A percentile compares a stretch with the other conserved stretches of the same genome.
These are phyloP conservation scores for Verticillium tricorpus DNA, from an alignment of 2,329 filamentous ascomycete genomes.

Conservation along the genomic window DNA sequence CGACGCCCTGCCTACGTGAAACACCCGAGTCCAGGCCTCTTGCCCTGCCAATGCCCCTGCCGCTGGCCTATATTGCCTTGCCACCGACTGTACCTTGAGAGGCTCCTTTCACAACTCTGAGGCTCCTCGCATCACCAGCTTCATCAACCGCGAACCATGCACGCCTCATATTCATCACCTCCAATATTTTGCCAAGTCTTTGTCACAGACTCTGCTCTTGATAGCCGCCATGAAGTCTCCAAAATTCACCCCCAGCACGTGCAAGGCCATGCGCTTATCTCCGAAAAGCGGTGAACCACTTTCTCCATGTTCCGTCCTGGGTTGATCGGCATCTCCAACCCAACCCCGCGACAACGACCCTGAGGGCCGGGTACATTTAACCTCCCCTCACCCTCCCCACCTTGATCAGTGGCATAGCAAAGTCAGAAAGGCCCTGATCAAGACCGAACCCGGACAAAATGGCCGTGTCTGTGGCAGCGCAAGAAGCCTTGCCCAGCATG, in stretches of 20 bases:
- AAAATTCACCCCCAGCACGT: not conserved
- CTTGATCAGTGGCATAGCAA: not conserved
- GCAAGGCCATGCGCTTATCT: not conserved
- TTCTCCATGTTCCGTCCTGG: not conserved
- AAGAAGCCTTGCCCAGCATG: not conserved
- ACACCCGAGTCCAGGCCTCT: not conserved
- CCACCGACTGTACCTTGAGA: no score
- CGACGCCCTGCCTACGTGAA: not conserved
- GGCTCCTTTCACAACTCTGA: no score
- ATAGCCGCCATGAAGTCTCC: not conserved
- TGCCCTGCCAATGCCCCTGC: no score
- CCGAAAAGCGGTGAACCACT: not conserved
- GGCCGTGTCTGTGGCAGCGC: not conserved
- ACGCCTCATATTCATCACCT: not conserved
- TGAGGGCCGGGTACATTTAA: not conserved
- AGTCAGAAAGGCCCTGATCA: not conserved
- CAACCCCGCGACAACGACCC: not conserved
- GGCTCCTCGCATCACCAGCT: no score
- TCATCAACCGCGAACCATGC: no score
- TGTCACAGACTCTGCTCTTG: not conserved
- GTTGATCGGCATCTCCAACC: not conserved
- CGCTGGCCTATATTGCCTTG: no score
- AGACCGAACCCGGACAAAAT: not conserved
- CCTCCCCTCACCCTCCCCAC: not conserved
- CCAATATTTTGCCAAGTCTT: not conserved